phyloP scores from a whole-genome alignment of 2,329 filamentous ascomycete genomes.

The Penicillium polonicum region DNA sequence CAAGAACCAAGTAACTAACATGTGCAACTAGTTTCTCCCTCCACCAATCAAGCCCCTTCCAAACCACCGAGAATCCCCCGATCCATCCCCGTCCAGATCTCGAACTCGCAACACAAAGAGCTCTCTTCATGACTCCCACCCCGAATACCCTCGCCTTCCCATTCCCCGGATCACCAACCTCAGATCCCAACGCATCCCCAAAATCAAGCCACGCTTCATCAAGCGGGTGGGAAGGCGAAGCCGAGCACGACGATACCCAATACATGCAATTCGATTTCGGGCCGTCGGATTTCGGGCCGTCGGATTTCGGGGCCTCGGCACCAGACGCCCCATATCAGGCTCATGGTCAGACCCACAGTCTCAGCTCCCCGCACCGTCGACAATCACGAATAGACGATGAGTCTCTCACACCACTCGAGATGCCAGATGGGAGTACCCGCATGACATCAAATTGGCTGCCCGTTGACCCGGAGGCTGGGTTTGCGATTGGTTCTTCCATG shows the following conservation, averaged over 20 bases:
- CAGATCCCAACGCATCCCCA: constrained; percentile 26
- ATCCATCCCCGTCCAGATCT: not conserved
- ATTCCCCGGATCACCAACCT: constrained; percentile 17
- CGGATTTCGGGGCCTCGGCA: not conserved
- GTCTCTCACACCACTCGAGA: constrained; percentile 29
- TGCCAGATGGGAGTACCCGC: constrained; percentile 35
- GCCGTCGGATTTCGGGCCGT: not conserved
- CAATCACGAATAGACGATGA: constrained; percentile 11
- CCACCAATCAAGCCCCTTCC: not conserved
- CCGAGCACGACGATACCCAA: constrained; percentile 17
- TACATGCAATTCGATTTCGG: constrained; percentile 3
- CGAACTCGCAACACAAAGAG: constrained; percentile 18
- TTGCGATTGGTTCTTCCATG: constrained; percentile 24
- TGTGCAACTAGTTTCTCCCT: not conserved
- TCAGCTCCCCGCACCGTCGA: not conserved
- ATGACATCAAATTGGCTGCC: constrained; percentile 31
- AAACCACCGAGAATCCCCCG: constrained; percentile 8
- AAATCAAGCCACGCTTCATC: constrained; percentile 21
- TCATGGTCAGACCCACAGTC: not conserved
- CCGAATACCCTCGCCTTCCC: constrained; percentile 1
- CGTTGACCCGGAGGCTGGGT: constrained; percentile 19
- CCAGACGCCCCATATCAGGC: not conserved
- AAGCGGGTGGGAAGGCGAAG: constrained; percentile 23
- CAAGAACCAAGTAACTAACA: not conserved
- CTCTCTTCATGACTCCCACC: constrained; percentile 19